Base-by-base conservation (phyloP, 306 rosid species). In the Astragalus glycyphyllos region DNA sequence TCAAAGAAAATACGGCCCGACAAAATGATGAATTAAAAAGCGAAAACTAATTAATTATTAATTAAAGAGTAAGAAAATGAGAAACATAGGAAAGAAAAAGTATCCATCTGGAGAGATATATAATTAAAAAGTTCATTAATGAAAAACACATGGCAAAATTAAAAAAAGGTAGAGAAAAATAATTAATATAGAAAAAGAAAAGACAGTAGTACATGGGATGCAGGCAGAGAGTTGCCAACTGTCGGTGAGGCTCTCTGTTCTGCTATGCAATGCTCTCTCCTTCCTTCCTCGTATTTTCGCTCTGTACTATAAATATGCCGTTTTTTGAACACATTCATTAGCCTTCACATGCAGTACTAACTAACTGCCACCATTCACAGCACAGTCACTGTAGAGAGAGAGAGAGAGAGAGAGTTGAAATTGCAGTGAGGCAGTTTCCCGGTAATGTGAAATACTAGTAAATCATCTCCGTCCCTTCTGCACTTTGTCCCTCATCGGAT, bases 401-500 rank as follows among this genome's bases (percentile, higher is more conserved):
- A 50, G 14, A 35, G 29, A 49, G 20, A 71, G 17, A 34, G 12
- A 67, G 63, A 51, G 38, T 53, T 49, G 26, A 72, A 53, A 20
- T 70, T 71, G 67, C 79, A 62, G 82, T 40, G 47, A 35, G 49
- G 72, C 55, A 57, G 73, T 79, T 81, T 84, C 85, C 75, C 51
- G 57, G 77, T 46, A 44, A 55, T 67, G 54, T 23, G 64, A 82
- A 40, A 56, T 37, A n/a, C n/a, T n/a, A 37, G 9, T 38, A 38
- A 73, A 49, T 81, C 84, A 69, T 68, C 70, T 62, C 84, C 82
- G 37, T 58, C 41, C 38, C 49, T 14, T 20, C 35, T 58, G 77
- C 68, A 65, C 72, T 57, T 50, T 70, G 83, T 85, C 72, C 72
- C 42, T 44, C 42, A 77, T 90, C 77, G 92, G 95, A 90, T 90